Base-by-base conservation (phyloP, 2,329 filamentous ascomycete species). In the Phialemoniopsis sp. region DNA sequence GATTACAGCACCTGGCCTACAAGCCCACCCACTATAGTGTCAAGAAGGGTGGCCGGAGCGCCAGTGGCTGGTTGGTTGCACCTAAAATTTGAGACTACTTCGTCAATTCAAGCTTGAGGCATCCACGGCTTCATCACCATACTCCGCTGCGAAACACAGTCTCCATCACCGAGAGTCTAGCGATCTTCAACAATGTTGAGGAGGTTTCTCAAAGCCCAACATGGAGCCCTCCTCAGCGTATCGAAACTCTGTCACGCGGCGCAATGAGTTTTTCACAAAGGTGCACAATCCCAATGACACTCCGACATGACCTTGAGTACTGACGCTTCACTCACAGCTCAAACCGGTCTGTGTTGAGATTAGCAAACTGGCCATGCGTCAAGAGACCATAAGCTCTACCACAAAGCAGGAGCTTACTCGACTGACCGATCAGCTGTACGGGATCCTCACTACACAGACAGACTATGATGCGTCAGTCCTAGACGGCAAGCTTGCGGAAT, bases 401-500 rank as follows among this genome's bases (percentile, higher is more conserved):
- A 57, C 64, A 5, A 68, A 63, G 39, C 61, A 70, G 39, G 21
- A 26, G 21, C 58, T 83, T 34, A 56, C 66, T 18, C 55, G 63
- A 8, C 64, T 76, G 18, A 67, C 66, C 3, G 56, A 60, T 17
- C 62, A 70, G 41, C 58, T 82, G 3, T 59, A 69, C 21, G 46
- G 47, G 16, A 58, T 76, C n/a, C 59, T 82, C 5, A 55, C 68
- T 33, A 55, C 57, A 26, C 72, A 72, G 50, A 50, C 66, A 19
- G 52, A 57, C 32, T 53, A 52, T 17, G 69, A 78, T 46, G 59
- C 67, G 3, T 57, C 66, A 3, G 65, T 68, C 1, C 60, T 97
- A 14, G 88, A 96, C 58, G 75, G 82, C 38, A 91, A 89, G 58
- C 68, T 97, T 14, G 89, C 90, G 13, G 90, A 96, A 66, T 98